Conservation (phyloP, 108 stramenopile genomes). For the Skeletonema tropicum region DNA sequence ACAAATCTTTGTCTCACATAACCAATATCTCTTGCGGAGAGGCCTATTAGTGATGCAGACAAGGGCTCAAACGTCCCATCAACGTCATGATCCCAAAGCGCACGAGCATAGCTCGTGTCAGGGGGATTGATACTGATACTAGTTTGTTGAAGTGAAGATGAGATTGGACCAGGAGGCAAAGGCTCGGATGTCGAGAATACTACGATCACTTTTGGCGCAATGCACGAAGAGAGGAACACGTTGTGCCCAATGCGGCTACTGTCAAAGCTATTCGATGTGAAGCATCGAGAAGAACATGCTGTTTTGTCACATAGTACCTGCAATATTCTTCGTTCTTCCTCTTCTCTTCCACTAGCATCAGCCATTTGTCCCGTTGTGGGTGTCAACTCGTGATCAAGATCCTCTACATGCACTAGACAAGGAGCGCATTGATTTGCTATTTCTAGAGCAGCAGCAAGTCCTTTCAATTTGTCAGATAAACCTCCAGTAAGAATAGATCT, state of each 20-base stretch:
- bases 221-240: constrained; percentile 8
- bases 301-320: constrained; percentile 53
- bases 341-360: constrained; percentile 50
- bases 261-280: background rate
- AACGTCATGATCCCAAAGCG: constrained; percentile 60
- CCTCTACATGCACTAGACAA: constrained; percentile 68
- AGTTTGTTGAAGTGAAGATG: constrained; percentile 51
- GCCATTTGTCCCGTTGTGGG: constrained; percentile 51
- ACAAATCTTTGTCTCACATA: constrained; percentile 44
- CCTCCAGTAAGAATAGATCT: constrained; percentile 56
- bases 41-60: constrained; percentile 21
- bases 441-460: constrained; percentile 65
- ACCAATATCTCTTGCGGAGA: constrained; percentile 29
- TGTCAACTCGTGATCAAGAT: constrained; percentile 67
- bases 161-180: constrained; percentile 65
- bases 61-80: constrained; percentile 45
- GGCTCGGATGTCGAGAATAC: constrained; percentile 58
- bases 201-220: constrained; percentile 53
- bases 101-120: constrained; percentile 57
- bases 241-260: constrained; percentile 5
- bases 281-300: background rate
- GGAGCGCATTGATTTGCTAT: constrained; percentile 57
- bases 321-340: constrained; percentile 64
- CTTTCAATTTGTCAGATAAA: constrained; percentile 67
- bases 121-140: constrained; percentile 58